Percentiles rank a stretch among this genome's conserved stretches.
Evolutionary conservation across 257 asterid genomes (phyloP).

Genomic region (Asclepias syriaca): DNA sequence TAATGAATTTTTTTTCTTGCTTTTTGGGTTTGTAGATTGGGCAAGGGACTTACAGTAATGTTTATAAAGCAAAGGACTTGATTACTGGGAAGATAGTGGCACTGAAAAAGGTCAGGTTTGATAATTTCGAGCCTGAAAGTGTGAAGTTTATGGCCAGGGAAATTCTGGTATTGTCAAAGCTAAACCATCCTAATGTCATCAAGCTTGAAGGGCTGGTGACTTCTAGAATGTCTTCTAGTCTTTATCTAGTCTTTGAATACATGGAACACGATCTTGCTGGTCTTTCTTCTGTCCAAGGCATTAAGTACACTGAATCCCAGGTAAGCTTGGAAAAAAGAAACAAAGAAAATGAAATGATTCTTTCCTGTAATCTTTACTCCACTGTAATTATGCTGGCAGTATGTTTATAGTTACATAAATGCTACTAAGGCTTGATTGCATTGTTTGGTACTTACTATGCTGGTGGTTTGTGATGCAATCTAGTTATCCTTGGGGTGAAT

Average conservation of each 20-base stretch:
- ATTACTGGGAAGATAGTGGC: slow-evolving; percentile 87
- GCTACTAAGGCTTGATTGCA: not conserved
- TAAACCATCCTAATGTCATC: slow-evolving; percentile 87
- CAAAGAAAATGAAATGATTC: not conserved
- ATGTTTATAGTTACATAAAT: not conserved
- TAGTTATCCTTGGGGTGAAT: not conserved
- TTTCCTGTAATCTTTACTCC: not conserved
- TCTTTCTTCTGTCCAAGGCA: slow-evolving; percentile 59
- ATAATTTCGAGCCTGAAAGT: slow-evolving; percentile 68
- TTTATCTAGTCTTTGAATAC: slow-evolving; percentile 82
- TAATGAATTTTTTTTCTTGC: slow-evolving; percentile 1
- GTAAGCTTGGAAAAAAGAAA: slow-evolving; percentile 25
- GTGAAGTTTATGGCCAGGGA: slow-evolving; percentile 85
- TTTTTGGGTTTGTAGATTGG: slow-evolving; percentile 52
- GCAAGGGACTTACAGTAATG: slow-evolving; percentile 95
- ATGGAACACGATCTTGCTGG: slow-evolving; percentile 99
- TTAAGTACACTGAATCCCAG: slow-evolving; percentile 76
- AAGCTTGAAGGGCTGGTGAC: slow-evolving; percentile 88
- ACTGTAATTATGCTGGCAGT: not conserved
- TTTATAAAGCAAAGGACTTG: slow-evolving; percentile 84
- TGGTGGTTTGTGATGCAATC: not conserved
- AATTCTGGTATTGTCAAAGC: slow-evolving; percentile 55
- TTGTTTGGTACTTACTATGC: not conserved
- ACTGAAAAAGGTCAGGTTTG: slow-evolving; percentile 82
- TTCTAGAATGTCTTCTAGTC: slow-evolving; percentile 82